Evolutionary conservation across 2,329 filamentous ascomycete genomes (phyloP), one percentile per base, ranked within the genome.

Genomic region (Thyridium curvatum): DNA sequence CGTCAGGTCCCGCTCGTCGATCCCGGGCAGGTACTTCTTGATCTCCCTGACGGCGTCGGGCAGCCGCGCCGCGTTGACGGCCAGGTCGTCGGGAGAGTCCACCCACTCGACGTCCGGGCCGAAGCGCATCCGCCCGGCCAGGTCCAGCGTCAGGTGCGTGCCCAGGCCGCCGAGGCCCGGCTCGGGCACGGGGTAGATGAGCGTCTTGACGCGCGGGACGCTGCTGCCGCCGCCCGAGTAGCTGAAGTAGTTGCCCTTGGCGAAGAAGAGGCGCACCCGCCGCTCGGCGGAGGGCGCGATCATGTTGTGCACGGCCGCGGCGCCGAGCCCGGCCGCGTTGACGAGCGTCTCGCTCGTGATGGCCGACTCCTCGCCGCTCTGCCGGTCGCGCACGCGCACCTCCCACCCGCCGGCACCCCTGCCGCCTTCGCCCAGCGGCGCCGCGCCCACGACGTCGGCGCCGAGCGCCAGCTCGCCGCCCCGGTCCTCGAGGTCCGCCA

Each of bases 71-170:
- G 69, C 64, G 47, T 78, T 87, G 13, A 85, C 82, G 2, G 69
- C 67, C n/a, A 95, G 69, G 52, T 95, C 79, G 8, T 65, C 62
- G 0, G 88, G 79, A 1, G 71, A 65, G 35, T 83, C 75, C 0
- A 95, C 83, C 93, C 93, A 97, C 59, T 97, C 88, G 12, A 96
- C 85, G 55, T 98, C 93, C 0, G 93, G 93, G 0, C 93, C 93
- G 60, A 98, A 98, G 30, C 88, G 83, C 32, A 97, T 74, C 1
- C 86, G 78, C 0, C 91, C 90, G 0, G 70, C 75, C 64, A 97
- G 74, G 59, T 98, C 93, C 41, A 97, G 74, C 1, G 93, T 98
- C 14, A 98, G 69, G 61, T 98, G 93, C 0, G 93, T 97, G 35
- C 93, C 93, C 1, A 98, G 68, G 0, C 93, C 91, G 37, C 79